A percentile compares a stretch with the other conserved stretches of the same genome.
Conservation (phyloP, 768 basidiomycete species). For the Crepidotus variabilis region DNA sequence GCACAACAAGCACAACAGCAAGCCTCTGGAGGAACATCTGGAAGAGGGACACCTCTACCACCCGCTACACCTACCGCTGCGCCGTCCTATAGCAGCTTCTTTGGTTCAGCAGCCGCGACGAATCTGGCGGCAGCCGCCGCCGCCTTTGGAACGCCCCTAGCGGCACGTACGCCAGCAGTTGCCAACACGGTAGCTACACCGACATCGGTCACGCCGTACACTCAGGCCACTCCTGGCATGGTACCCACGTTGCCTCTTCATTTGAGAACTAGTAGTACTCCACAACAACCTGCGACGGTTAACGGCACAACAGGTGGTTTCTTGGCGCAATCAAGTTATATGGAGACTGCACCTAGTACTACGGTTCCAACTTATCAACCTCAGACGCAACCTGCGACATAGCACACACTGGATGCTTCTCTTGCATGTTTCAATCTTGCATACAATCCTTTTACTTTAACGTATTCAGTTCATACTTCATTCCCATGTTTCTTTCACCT, state of each 20-base stretch:
- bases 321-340: conserved; percentile 21
- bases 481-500: conserved; percentile 1
- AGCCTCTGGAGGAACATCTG: conserved; percentile 14
- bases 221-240: conserved; percentile 1
- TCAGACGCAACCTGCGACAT: conserved; percentile 22
- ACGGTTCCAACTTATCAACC: conserved; percentile 18
- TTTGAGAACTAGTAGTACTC: conserved; percentile 20
- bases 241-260: conserved; percentile 30
- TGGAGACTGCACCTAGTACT: background rate
- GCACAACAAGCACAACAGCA: conserved; percentile 18
- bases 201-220: conserved; percentile 1
- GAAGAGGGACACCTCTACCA: conserved; percentile 27
- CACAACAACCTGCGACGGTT: conserved; percentile 1
- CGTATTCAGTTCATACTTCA: background rate
- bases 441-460: conserved; percentile 1
- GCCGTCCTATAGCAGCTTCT: conserved; percentile 27
- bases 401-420: conserved; percentile 5
- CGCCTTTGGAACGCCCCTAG: conserved; percentile 54
- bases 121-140: conserved; percentile 36
- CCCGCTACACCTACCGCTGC: conserved; percentile 17
- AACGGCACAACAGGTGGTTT: conserved; percentile 14
- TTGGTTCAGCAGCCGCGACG: conserved; percentile 41
- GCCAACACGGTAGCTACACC: conserved; percentile 48
- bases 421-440: conserved; percentile 5
- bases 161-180: conserved; percentile 41